phyloP scores from a whole-genome alignment of 495 filamentous ascomycete genomes.

The Apodospora peruviana region DNA sequence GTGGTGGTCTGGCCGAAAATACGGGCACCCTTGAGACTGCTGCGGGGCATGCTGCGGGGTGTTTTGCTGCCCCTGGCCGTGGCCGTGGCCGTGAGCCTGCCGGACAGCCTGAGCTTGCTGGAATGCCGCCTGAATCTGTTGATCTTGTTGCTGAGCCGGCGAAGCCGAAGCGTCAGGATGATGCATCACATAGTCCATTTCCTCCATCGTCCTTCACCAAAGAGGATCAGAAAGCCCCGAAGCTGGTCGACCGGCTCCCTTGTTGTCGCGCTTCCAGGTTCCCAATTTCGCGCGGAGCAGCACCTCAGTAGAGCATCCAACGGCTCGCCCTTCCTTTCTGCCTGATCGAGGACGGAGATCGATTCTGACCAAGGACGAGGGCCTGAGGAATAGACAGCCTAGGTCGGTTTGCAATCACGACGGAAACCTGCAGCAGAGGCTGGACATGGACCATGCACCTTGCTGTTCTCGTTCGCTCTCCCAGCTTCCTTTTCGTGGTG shows the following conservation, averaged over 20 bases:
- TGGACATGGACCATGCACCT: neutral
- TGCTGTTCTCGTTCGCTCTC: neutral
- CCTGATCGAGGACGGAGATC: no score
- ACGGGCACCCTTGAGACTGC: slow-evolving; percentile 1
- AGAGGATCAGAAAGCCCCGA: no score
- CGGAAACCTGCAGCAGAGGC: neutral
- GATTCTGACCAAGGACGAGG: no score
- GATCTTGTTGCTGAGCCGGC: no score
- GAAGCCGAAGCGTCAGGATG: slow-evolving; percentile 8
- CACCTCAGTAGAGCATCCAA: no score
- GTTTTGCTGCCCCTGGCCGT: neutral
- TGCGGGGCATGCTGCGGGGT: no score
- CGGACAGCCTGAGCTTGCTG: slow-evolving; percentile 1
- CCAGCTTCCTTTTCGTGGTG: neutral
- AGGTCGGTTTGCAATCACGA: neutral
- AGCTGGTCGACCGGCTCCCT: no score
- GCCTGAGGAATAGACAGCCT: no score
- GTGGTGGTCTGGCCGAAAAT: neutral
- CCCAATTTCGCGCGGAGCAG: no score
- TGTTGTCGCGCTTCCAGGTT: no score
- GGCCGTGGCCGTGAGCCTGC: neutral
- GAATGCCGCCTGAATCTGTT: no score
- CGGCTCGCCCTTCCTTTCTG: no score
- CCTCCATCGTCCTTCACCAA: slow-evolving; percentile 10
- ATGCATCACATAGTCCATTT: slow-evolving; percentile 19